Conservation (phyloP, 495 filamentous ascomycete species). For the Talaromyces proteolyticus region DNA sequence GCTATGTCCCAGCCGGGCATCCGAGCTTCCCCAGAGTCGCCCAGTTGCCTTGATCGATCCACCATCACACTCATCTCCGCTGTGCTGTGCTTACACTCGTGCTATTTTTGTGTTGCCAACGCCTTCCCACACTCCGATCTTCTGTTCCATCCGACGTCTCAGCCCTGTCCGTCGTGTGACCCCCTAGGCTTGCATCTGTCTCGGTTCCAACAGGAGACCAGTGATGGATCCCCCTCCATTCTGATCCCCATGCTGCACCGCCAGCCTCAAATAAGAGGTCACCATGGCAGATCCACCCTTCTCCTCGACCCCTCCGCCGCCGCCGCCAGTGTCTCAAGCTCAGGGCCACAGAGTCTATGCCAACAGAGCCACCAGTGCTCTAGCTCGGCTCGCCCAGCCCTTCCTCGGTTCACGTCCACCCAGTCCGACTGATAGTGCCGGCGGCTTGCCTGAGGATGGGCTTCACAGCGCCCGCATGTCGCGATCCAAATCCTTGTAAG, state of each 20-base stretch:
- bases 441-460: constrained; percentile 19
- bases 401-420: constrained; percentile 51
- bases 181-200: neutral
- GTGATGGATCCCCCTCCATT: constrained; percentile 38
- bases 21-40: too few relatives aligned
- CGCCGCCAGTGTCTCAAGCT: constrained; percentile 45
- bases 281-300: constrained; percentile 8
- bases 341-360: constrained; percentile 37
- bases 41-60: too few relatives aligned
- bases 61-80: too few relatives aligned
- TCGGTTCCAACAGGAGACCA: constrained; percentile 2
- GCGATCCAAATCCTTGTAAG: constrained; percentile 38
- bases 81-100: too few relatives aligned
- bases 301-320: constrained; percentile 22
- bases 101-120: too few relatives aligned
- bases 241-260: constrained; percentile 20
- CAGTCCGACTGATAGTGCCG: constrained; percentile 17
- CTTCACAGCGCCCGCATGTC: constrained; percentile 27
- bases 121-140: neutral
- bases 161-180: constrained; percentile 20
- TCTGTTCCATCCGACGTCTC: neutral
- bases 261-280: constrained; percentile 6
- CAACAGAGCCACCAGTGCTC: constrained; percentile 45
- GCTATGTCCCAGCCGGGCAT: too few relatives aligned
- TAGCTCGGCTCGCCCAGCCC: constrained; percentile 52